These are phyloP conservation scores for Dryas alaskensis DNA, from an alignment of 306 rosid genomes.

Conservation along the genomic window DNA sequence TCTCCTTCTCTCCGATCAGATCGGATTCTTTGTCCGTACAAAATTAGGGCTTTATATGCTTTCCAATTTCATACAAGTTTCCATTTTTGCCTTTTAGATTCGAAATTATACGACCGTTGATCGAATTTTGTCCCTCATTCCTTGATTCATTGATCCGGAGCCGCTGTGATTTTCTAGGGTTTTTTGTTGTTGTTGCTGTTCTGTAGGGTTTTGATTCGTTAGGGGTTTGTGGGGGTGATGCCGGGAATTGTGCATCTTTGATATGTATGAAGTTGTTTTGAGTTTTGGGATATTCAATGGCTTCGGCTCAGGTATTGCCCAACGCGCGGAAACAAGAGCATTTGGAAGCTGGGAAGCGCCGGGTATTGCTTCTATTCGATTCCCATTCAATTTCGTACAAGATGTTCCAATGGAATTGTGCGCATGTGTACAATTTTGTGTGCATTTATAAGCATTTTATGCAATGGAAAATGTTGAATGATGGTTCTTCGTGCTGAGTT, in stretches of 20 bases:
- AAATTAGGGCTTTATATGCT: conserved; percentile 19
- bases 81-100: background rate
- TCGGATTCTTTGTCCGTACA: conserved; percentile 42
- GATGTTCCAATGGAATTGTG: conserved; percentile 14
- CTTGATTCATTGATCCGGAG: conserved; percentile 33
- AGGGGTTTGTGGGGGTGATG: conserved; percentile 22
- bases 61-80: background rate
- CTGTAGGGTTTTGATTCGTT: conserved; percentile 12
- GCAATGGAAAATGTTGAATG: background rate
- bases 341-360: conserved; percentile 94
- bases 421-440: background rate
- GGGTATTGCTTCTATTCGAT: conserved; percentile 50
- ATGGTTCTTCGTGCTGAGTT: background rate
- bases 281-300: conserved; percentile 49
- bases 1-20: conserved; percentile 57
- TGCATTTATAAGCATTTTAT: background rate
- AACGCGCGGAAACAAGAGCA: conserved; percentile 72
- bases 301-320: conserved; percentile 92
- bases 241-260: conserved; percentile 10
- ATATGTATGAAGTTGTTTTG: conserved; percentile 16
- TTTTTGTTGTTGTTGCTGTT: background rate
- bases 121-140: conserved; percentile 26
- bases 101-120: conserved; percentile 33
- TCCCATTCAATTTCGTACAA: background rate
- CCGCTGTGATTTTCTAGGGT: background rate